A percentile compares a stretch with the other conserved stretches of the same genome.
Conservation (phyloP, 129 eudicot genomes). For the Tanacetum coccineum region DNA sequence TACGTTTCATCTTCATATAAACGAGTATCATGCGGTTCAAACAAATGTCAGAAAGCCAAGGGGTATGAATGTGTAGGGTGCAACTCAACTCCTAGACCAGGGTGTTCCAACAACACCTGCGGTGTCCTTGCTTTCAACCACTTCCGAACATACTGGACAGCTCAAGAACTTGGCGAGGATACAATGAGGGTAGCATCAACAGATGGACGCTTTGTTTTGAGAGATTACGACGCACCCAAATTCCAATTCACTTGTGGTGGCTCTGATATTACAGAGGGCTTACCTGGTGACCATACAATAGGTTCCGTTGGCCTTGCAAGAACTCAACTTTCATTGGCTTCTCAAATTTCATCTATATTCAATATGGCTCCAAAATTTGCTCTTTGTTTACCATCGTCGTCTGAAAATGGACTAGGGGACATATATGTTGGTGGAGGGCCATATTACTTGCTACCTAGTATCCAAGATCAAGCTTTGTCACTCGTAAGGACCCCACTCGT, state of each 20-base stretch:
- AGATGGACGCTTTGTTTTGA: background rate
- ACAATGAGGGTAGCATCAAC: background rate
- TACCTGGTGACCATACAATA: conserved; percentile 22
- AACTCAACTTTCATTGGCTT: conserved; percentile 22
- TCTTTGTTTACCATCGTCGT: conserved; percentile 41
- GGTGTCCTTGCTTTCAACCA: background rate
- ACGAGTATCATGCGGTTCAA: conserved; percentile 32
- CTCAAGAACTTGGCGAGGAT: background rate
- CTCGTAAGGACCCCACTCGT: conserved; percentile 41
- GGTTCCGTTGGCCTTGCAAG: conserved; percentile 46
- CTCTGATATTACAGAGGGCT: conserved; percentile 5
- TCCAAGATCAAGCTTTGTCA: conserved; percentile 15
- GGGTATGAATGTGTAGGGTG: conserved; percentile 35
- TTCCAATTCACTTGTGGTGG: conserved; percentile 2
- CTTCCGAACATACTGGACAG: too few relatives aligned
- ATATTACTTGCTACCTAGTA: conserved; percentile 24
- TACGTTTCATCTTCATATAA: conserved; percentile 41
- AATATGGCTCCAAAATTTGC: conserved; percentile 39
- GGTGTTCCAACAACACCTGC: background rate
- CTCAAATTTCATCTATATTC: conserved; percentile 33
- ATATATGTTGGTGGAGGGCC: conserved; percentile 44
- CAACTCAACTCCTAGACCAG: background rate
- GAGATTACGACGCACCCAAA: background rate
- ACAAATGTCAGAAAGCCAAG: conserved; percentile 29
- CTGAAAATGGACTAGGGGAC: conserved; percentile 25